Conservation (phyloP, 2,329 filamentous ascomycete genomes). For the Trichoderma endophyticum region DNA sequence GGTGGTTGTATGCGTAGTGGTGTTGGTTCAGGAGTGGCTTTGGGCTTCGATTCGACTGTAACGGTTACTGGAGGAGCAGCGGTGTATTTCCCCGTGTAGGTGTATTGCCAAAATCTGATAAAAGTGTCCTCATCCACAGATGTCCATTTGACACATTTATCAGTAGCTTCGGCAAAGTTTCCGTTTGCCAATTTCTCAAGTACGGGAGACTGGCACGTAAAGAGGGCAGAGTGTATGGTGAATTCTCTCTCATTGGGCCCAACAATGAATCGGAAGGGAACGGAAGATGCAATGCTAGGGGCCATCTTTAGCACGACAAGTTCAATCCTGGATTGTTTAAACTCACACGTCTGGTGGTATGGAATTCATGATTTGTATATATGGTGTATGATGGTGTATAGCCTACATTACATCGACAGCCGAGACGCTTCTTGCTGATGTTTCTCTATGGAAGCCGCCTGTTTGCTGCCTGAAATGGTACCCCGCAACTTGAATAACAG, state of each 20-base stretch:
- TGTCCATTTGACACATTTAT: conserved; percentile 17
- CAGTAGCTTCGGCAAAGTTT: conserved; percentile 12
- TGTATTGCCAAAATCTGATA: conserved; percentile 19
- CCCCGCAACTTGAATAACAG: background rate
- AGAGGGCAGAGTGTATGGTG: conserved; percentile 20
- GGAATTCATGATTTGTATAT: background rate
- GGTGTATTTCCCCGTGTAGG: conserved; percentile 19
- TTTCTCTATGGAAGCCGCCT: background rate
- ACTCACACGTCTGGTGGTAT: background rate
- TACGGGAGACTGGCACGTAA: conserved; percentile 17
- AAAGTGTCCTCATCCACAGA: conserved; percentile 20
- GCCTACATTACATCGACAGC: background rate
- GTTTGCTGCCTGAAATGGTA: background rate
- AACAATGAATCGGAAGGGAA: conserved; percentile 19
- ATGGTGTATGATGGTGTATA: background rate
- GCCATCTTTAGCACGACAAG: background rate
- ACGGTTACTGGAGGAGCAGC: background rate
- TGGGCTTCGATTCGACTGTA: no score
- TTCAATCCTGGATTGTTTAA: background rate
- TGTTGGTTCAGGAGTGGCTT: background rate
- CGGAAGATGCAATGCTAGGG: conserved; percentile 1
- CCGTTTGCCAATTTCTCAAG: conserved; percentile 18
- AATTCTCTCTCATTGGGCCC: conserved; percentile 17
- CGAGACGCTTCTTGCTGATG: background rate
- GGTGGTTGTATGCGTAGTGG: background rate